Evolutionary conservation across 2,329 filamentous ascomycete species (phyloP).

Genomic region (Emergomyces orientalis): DNA sequence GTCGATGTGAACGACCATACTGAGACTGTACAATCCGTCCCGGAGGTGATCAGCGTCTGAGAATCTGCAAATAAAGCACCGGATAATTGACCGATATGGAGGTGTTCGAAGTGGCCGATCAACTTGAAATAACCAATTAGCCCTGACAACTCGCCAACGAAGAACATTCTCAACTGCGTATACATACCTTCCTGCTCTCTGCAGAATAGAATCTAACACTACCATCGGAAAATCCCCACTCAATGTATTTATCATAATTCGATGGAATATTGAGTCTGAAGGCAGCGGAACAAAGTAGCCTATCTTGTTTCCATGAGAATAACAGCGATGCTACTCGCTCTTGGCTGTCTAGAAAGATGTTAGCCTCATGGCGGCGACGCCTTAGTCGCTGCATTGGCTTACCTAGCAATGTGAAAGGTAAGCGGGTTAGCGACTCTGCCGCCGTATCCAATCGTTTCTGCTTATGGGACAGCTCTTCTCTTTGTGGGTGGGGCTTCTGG

Average conservation of each 20-base stretch:
- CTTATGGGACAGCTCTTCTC: slow-evolving; percentile 58
- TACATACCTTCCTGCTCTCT: slow-evolving; percentile 61
- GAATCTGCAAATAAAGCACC: slow-evolving; percentile 78
- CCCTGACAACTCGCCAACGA: not conserved
- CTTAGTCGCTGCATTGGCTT: slow-evolving; percentile 19
- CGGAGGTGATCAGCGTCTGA: slow-evolving; percentile 81
- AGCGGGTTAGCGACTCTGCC: slow-evolving; percentile 63
- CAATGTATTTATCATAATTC: slow-evolving; percentile 77
- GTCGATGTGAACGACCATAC: slow-evolving; percentile 64
- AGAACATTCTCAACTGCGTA: not conserved
- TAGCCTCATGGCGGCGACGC: slow-evolving; percentile 2
- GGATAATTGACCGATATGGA: slow-evolving; percentile 84
- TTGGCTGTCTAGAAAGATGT: slow-evolving; percentile 47
- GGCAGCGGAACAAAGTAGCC: slow-evolving; percentile 71
- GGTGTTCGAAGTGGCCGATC: slow-evolving; percentile 82
- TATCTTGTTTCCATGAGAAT: slow-evolving; percentile 70
- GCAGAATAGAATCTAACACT: slow-evolving; percentile 84
- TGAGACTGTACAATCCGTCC: slow-evolving; percentile 82
- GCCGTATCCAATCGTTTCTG: slow-evolving; percentile 66
- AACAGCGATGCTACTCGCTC: slow-evolving; percentile 72
- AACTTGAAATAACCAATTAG: slow-evolving; percentile 32
- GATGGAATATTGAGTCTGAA: slow-evolving; percentile 83
- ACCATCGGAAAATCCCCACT: slow-evolving; percentile 93
- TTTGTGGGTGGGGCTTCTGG: slow-evolving; percentile 64
- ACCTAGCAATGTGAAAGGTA: slow-evolving; percentile 69